A percentile compares a stretch with the other conserved stretches of the same genome.
phyloP scores from a whole-genome alignment of 768 basidiomycete genomes.

The Phylloporus scabripes region DNA sequence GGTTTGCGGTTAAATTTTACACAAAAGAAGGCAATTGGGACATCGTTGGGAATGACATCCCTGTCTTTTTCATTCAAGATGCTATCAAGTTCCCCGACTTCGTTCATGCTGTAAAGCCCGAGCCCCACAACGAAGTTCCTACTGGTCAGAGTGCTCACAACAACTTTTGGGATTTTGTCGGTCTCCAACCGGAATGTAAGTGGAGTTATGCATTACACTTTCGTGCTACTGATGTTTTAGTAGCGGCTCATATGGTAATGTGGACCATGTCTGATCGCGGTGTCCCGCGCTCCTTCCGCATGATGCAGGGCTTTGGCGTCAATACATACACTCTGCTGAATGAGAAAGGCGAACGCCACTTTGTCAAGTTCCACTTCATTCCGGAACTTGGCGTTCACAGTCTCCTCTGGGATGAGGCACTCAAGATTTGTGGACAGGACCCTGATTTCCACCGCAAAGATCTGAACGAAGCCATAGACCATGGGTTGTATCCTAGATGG shows the following conservation, averaged over 20 bases:
- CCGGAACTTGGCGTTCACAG: constrained; percentile 81
- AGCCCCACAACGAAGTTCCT: constrained; percentile 78
- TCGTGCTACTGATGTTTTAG: constrained; percentile 14
- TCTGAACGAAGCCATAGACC: constrained; percentile 74
- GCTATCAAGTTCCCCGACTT: constrained; percentile 84
- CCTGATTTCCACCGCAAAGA: constrained; percentile 91
- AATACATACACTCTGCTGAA: constrained; percentile 81
- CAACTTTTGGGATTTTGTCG: constrained; percentile 84
- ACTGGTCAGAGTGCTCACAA: constrained; percentile 69
- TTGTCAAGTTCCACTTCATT: constrained; percentile 87
- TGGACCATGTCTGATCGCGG: constrained; percentile 85
- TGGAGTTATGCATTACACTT: neutral
- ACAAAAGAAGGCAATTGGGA: constrained; percentile 86
- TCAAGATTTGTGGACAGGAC: constrained; percentile 80
- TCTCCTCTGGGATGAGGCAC: constrained; percentile 84
- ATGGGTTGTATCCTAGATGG: constrained; percentile 70
- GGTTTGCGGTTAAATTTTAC: constrained; percentile 82
- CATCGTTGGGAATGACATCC: constrained; percentile 78
- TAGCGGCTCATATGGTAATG: constrained; percentile 69
- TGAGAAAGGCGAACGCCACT: constrained; percentile 56
- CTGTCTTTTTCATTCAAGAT: constrained; percentile 79
- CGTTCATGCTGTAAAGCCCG: constrained; percentile 80
- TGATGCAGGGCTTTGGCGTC: constrained; percentile 88
- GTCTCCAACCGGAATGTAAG: constrained; percentile 60
- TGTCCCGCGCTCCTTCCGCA: constrained; percentile 79